Base-by-base conservation (phyloP, 257 asterid species). In the Anisodus tanguticus region DNA sequence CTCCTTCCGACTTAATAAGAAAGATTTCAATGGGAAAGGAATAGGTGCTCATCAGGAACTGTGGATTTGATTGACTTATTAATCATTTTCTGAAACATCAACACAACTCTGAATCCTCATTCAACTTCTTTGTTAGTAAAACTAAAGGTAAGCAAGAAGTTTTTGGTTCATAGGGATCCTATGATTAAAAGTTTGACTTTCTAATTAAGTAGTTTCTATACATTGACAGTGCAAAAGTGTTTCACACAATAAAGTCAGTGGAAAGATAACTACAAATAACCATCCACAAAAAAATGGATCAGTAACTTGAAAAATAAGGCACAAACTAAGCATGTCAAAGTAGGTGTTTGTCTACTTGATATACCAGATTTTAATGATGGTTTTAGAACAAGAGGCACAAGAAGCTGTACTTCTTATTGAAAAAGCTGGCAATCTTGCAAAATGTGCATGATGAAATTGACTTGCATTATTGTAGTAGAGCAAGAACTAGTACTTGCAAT, bases 361-460 rank as follows among this genome's bases (percentile, higher is more conserved):
- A 51, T 12, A 76, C n/a, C 12, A 13, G 64, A 77, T 31, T 12
- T 77, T 77, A 77, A 53, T 26, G 55, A 15, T 39, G 57, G 10
- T 35, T 58, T 43, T 7, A n/a, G n/a, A 76, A 63, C 11, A 77
- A 63, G 43, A 77, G 68, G 66, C 67, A 77, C 47, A 45, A 62
- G 86, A 58, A 84, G 84, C 84, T 79, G 86, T 79, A 78, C 84
- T 53, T 37, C 9, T 53, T 31, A 58, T 81, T 57, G 51, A n/a
- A 81, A 60, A 74, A 49, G 87, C 83, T 85, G 87, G 37, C 54
- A 47, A 71, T 81, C 71, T 60, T 71, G 87, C 81, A 62, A 85
- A 82, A 55, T 85, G 87, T 74, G 63, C 26, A 3, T 41, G 15
- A 60, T 54, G 54, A 60, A 81, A 81, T 85, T 85, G 85, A 85